Evolutionary conservation across 2,329 filamentous ascomycete genomes (phyloP), one percentile per base, ranked within the genome.

Genomic region (Fusarium sp.): DNA sequence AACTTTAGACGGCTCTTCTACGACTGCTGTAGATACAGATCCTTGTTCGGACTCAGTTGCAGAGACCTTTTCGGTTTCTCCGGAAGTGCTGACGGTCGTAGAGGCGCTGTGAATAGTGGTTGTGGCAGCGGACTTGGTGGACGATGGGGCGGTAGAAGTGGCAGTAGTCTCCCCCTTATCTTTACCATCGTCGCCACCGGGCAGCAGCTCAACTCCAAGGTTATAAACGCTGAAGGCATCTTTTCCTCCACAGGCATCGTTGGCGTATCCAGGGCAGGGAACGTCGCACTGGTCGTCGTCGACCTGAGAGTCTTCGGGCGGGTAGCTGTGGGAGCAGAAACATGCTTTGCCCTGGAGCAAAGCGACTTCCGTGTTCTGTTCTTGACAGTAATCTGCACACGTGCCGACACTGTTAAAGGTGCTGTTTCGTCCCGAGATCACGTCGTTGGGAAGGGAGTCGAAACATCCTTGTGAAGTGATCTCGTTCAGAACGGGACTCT

Each of bases 391-490:
- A 0, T 33, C 0, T 3, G 6, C n/a, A 9, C 70, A 71, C 6
- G 3, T 3, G 6, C 63, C 65, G 3, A n/a, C 13, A n/a, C 52
- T 14, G 13, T 47, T 37, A 15, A 48, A 65, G 5, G 4, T 13
- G 7, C 14, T 7, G 4, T 37, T n/a, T n/a, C 7, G 8, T 13
- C 5, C n/a, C 9, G 4, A 27, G 10, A 32, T 10, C 4, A 3
- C 8, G 2, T 40, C 15, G 4, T 41, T 46, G n/a, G 69, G 39
- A 19, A 62, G 60, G 22, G 57, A 39, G 17, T 32, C 43, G 44
- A 54, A 72, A 41, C 70, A 72, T 23, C 70, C 70, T 10, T 70
- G 66, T 3, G 67, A 40, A 7, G 60, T 70, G 19, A 35, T 4
- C 10, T 50, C 0, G 10, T 40, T 19, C 6, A 52, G 0, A 2